Percentiles rank a stretch among this genome's conserved stretches.
phyloP scores from a whole-genome alignment of 2,329 filamentous ascomycete species.

The Penicillium sp. region DNA sequence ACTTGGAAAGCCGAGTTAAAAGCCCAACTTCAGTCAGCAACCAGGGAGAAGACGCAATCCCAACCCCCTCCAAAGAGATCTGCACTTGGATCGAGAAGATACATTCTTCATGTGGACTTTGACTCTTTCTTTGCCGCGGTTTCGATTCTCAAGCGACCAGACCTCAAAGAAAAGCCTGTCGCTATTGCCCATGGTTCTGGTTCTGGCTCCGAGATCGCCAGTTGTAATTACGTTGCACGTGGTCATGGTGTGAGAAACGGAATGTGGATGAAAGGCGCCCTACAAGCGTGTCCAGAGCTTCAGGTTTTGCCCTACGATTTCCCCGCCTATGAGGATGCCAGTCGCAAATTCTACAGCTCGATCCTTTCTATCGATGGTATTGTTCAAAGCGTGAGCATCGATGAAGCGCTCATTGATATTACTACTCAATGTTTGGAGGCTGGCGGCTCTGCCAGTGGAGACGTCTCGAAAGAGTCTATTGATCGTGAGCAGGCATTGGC shows the following conservation, averaged over 20 bases:
- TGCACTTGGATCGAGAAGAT: conserved; percentile 69
- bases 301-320: conserved; percentile 97
- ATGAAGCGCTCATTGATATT: conserved; percentile 89
- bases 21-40: conserved; percentile 79
- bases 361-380: conserved; percentile 79
- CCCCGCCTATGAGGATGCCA: conserved; percentile 89
- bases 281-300: conserved; percentile 80
- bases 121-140: conserved; percentile 98
- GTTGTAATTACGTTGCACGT: conserved; percentile 92
- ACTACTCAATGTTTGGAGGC: conserved; percentile 70
- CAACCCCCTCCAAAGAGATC: conserved; percentile 56
- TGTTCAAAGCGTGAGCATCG: conserved; percentile 95
- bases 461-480: conserved; percentile 69
- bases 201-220: conserved; percentile 90
- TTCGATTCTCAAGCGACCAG: conserved; percentile 76
- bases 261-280: conserved; percentile 98
- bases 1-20: conserved; percentile 97
- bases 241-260: conserved; percentile 90
- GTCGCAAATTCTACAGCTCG: conserved; percentile 81
- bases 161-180: conserved; percentile 76
- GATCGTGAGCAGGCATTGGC: conserved; percentile 79
- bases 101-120: conserved; percentile 95
- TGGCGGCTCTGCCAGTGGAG: conserved; percentile 68
- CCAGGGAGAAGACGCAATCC: conserved; percentile 66
- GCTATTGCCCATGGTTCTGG: conserved; percentile 88